phyloP scores from a whole-genome alignment of 305 asterid species.

The Withania somnifera region DNA sequence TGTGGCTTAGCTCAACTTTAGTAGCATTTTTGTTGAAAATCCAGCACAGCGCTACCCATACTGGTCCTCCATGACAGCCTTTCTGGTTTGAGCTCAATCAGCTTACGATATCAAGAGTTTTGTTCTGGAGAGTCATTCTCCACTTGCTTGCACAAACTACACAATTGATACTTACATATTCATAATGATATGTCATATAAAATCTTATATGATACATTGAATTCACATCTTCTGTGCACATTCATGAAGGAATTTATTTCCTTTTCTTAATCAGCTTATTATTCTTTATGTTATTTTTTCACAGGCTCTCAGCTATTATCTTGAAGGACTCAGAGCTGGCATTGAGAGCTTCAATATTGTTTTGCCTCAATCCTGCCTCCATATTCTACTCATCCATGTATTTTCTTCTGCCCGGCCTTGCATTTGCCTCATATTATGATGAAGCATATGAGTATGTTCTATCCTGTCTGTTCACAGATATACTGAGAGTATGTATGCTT shows the following conservation, averaged over 20 bases:
- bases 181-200: not conserved
- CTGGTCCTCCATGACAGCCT: not conserved
- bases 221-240: not conserved
- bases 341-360: slow-evolving; percentile 71
- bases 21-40: not conserved
- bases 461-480: slow-evolving; percentile 44
- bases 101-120: not conserved
- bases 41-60: not conserved
- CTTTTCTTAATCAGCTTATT: not conserved
- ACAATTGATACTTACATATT: not conserved
- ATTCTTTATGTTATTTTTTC: not conserved
- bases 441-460: not conserved
- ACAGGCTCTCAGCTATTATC: slow-evolving; percentile 66
- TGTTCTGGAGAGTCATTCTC: not conserved
- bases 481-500: slow-evolving; percentile 81
- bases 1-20: not conserved
- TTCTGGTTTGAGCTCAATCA: not conserved
- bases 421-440: not conserved
- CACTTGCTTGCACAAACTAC: not conserved
- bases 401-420: slow-evolving; percentile 19
- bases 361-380: slow-evolving; percentile 97
- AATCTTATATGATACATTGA: not conserved
- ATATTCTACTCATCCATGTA: slow-evolving; percentile 94
- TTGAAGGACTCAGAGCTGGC: slow-evolving; percentile 66
- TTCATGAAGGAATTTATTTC: not conserved